Evolutionary conservation across 164 flowering plant species (phyloP).

Genomic region (Umbilicus rupestris): DNA sequence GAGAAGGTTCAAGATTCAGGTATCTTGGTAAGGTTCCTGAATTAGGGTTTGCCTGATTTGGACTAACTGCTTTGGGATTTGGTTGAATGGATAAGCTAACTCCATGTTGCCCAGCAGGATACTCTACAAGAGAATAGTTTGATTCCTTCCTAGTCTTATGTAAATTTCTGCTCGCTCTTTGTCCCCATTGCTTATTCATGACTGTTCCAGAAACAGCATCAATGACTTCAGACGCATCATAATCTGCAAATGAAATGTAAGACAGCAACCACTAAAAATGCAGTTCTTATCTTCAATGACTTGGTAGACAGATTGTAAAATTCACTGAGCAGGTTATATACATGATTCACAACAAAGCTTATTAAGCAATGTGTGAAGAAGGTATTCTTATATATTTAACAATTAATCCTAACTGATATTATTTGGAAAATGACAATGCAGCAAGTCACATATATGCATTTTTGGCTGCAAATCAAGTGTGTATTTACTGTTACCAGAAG

Average conservation of each 20-base stretch:
- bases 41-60: slow-evolving; percentile 17
- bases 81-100: slow-evolving; percentile 16
- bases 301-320: background rate
- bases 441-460: slow-evolving; percentile 11
- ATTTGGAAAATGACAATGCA: background rate
- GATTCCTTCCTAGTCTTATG: slow-evolving; percentile 22
- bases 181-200: slow-evolving; percentile 16
- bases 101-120: slow-evolving; percentile 20
- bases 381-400: background rate
- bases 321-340: background rate
- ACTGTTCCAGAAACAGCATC: slow-evolving; percentile 16
- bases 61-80: slow-evolving; percentile 22
- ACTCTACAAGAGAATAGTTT: slow-evolving; percentile 19
- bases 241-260: slow-evolving; percentile 16
- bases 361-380: background rate
- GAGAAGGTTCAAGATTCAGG: slow-evolving; percentile 81
- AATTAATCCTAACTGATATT: too few relatives aligned
- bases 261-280: slow-evolving; percentile 15
- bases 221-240: slow-evolving; percentile 19
- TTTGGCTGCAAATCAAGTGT: slow-evolving; percentile 24
- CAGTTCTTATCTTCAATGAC: background rate
- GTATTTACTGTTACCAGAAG: slow-evolving; percentile 8
- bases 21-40: slow-evolving; percentile 39
- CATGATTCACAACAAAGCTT: background rate
- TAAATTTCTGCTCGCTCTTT: slow-evolving; percentile 14